A percentile compares a stretch with the other conserved stretches of the same genome.
Evolutionary conservation across 2,329 filamentous ascomycete genomes (phyloP).

Genomic region (Colletotrichum gigasporum): DNA sequence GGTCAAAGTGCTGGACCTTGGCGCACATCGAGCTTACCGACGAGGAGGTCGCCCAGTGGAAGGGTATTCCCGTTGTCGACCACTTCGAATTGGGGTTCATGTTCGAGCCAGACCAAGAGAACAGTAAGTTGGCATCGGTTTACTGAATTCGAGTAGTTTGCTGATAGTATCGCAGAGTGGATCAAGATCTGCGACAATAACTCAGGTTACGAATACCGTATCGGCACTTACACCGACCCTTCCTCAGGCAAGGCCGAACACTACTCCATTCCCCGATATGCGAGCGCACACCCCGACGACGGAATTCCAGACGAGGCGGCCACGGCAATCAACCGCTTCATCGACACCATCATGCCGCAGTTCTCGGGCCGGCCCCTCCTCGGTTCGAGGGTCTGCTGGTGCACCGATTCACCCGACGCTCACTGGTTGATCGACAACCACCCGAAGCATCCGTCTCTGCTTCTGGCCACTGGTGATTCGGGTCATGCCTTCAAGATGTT

Average conservation of each 20-base stretch:
- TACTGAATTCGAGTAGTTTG: too few species aligned
- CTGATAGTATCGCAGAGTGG: slow-evolving; percentile 2
- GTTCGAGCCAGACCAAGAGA: slow-evolving; percentile 32
- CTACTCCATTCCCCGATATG: slow-evolving; percentile 31
- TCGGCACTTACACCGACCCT: slow-evolving; percentile 18
- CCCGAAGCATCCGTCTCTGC: slow-evolving; percentile 29
- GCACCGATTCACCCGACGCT: slow-evolving; percentile 44
- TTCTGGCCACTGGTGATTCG: slow-evolving; percentile 37
- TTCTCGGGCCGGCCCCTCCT: slow-evolving; percentile 37
- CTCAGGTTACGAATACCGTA: slow-evolving; percentile 29
- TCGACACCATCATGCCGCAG: slow-evolving; percentile 35
- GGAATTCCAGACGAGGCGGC: slow-evolving; percentile 31
- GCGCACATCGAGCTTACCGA: slow-evolving; percentile 11
- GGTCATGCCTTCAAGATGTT: slow-evolving; percentile 41
- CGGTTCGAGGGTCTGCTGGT: slow-evolving; percentile 41
- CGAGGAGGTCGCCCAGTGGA: slow-evolving; percentile 16
- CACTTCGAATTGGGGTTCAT: slow-evolving; percentile 34
- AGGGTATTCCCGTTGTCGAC: slow-evolving; percentile 21
- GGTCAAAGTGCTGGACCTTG: slow-evolving; percentile 27
- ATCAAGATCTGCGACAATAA: slow-evolving; percentile 34
- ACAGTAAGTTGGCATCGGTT: background rate
- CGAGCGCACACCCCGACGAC: slow-evolving; percentile 25
- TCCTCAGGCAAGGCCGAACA: slow-evolving; percentile 17
- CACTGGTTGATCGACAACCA: slow-evolving; percentile 43
- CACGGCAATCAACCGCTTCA: slow-evolving; percentile 18